A percentile compares a stretch with the other conserved stretches of the same genome.
phyloP scores from a whole-genome alignment of 2,329 filamentous ascomycete species.

The Curvularia lunata region DNA sequence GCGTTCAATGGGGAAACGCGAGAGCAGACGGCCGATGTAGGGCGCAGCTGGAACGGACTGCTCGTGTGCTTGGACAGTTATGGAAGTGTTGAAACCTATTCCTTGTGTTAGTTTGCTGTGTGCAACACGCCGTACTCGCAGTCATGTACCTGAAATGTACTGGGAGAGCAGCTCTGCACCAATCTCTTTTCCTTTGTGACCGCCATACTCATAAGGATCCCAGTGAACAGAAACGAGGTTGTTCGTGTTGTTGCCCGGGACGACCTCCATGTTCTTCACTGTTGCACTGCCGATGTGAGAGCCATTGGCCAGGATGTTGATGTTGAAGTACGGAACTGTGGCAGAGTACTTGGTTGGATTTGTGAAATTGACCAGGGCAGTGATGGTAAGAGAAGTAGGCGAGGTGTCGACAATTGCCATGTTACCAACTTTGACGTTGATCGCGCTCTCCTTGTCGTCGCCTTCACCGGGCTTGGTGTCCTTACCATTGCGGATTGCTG shows the following conservation, averaged over 20 bases:
- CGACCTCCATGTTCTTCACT: conserved; percentile 67
- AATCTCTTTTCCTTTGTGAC: conserved; percentile 64
- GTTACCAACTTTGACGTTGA: conserved; percentile 71
- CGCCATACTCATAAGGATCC: conserved; percentile 71
- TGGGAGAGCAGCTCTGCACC: conserved; percentile 79
- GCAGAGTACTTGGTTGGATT: conserved; percentile 91
- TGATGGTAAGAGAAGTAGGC: conserved; percentile 71
- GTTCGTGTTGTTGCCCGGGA: conserved; percentile 73
- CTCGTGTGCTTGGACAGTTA: conserved; percentile 75
- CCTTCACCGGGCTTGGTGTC: conserved; percentile 51
- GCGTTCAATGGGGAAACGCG: conserved; percentile 72
- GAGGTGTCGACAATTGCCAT: conserved; percentile 77
- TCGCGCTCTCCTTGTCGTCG: conserved; percentile 56
- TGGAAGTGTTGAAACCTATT: conserved; percentile 75
- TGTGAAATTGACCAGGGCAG: conserved; percentile 78
- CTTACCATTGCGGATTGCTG: conserved; percentile 51
- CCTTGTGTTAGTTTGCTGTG: conserved; percentile 12
- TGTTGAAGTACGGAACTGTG: conserved; percentile 77
- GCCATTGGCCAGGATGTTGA: conserved; percentile 76
- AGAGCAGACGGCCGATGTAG: conserved; percentile 73
- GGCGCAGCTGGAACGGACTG: conserved; percentile 77
- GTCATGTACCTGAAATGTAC: conserved; percentile 75
- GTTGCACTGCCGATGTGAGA: conserved; percentile 78
- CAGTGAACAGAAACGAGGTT: conserved; percentile 73
- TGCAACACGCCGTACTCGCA: background rate